These are phyloP conservation scores for Trichocladium antarcticum DNA, from an alignment of 495 filamentous ascomycete species.

Conservation along the genomic window DNA sequence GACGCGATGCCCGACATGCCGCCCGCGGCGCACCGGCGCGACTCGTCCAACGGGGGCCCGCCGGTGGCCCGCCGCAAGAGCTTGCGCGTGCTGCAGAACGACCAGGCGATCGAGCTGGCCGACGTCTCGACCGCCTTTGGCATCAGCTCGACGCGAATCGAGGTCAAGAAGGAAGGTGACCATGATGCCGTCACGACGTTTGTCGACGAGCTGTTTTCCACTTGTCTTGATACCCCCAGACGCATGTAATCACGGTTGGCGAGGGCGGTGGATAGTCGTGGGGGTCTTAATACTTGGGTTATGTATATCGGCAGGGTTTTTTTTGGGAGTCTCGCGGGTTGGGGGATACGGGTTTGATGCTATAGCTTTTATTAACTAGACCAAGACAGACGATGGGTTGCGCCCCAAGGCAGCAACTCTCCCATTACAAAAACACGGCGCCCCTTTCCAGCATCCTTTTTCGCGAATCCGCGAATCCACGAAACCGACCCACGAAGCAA, in stretches of 20 bases:
- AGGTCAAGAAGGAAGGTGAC: constrained; percentile 21
- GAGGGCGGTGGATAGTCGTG: too few species aligned
- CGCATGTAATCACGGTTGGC: neutral
- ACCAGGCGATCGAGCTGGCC: constrained; percentile 8
- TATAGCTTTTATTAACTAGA: too few species aligned
- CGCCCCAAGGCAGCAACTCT: too few species aligned
- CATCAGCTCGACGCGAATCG: constrained; percentile 9
- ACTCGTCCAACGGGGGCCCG: neutral
- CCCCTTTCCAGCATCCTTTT: too few species aligned
- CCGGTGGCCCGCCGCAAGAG: neutral
- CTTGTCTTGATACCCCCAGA: constrained; percentile 22
- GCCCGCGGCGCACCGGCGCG: neutral
- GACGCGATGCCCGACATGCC: neutral
- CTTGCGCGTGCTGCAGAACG: neutral
- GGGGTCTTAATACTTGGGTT: neutral
- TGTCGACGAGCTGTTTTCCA: constrained; percentile 31
- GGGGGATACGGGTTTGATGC: too few species aligned
- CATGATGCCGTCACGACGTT: constrained; percentile 23
- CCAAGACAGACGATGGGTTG: too few species aligned
- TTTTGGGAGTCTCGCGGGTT: too few species aligned
- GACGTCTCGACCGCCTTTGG: constrained; percentile 8
- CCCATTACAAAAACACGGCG: too few species aligned
- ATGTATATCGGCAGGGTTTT: too few species aligned
- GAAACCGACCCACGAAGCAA: too few species aligned
- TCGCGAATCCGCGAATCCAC: too few species aligned